Base-by-base conservation (phyloP, 2,329 filamentous ascomycete genomes). In the Pyricularia pennisetigena region DNA sequence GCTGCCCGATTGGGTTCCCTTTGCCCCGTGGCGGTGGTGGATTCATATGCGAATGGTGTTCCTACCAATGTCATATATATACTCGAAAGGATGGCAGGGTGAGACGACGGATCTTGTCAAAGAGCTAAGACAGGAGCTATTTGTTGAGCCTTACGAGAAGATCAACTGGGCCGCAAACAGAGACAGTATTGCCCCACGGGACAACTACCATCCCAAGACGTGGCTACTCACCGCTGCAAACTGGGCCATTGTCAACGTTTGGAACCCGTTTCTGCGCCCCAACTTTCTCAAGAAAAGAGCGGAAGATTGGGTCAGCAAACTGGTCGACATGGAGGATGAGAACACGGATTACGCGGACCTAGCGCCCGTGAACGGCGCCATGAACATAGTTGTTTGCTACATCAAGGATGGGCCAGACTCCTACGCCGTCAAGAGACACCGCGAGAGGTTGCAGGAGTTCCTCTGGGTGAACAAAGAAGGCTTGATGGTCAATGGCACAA, bases 1-100 rank as follows among this genome's bases (percentile, higher is more conserved):
- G 59, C 80, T 97, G 3, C 94, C 94, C 0, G 92, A 97, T 77
- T 97, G 93, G 93, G 85, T 93, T 3, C 94, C 94, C 0, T 85
- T 97, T 74, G 88, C 93, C 5, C 94, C 94, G 0, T 97, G 93
- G 93, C 84, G 93, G 72, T 97, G 94, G 94, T 97, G 94, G 94
- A 92, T 98, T 74, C 95, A 99, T 74, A 97, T 97, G 78, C 92
- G 95, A n/a, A 88, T 91, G 78, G 94, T 99, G n/a, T 97, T 94
- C 74, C 77, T 97, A 65, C 90, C 94, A 5, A 97, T 98, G 93
- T 88, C 90, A 0, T 97, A 91, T 75, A 78, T 98, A 61, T 97
- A 91, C 82, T 97, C 93, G 0, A 93, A 90, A 80, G 84, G 84
- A 71, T 97, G 92, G 88, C 85, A 84, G 30, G 90, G 90, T 71